Conservation (phyloP, 1,139 yeast species). For the Spencermartinsiella ligniputridi region DNA sequence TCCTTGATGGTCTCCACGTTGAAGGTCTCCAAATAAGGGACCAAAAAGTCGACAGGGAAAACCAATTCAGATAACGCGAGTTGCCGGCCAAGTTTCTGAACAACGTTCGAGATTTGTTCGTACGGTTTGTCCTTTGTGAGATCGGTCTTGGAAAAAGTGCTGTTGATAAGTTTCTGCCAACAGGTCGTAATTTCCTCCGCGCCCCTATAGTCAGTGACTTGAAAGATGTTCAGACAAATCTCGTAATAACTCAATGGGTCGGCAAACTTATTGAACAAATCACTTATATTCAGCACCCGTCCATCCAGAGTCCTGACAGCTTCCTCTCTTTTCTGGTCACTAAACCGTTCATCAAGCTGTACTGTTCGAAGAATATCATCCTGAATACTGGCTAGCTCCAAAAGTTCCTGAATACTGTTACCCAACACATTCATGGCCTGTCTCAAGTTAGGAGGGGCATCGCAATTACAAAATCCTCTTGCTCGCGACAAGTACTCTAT, state of each 20-base stretch:
- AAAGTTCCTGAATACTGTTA: constrained; percentile 66
- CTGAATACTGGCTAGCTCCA: constrained; percentile 86
- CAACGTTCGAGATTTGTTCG: constrained; percentile 36
- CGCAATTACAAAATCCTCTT: constrained; percentile 85
- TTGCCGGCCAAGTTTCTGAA: constrained; percentile 46
- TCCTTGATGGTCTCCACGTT: constrained; percentile 32
- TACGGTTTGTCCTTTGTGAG: constrained; percentile 32
- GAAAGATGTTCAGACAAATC: constrained; percentile 71
- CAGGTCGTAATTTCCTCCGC: constrained; percentile 35
- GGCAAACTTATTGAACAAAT: constrained; percentile 78
- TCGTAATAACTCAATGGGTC: constrained; percentile 87
- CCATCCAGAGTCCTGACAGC: constrained; percentile 56
- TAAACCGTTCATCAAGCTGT: constrained; percentile 54
- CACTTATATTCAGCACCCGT: constrained; percentile 66
- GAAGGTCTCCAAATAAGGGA: constrained; percentile 48
- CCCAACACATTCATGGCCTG: constrained; percentile 68
- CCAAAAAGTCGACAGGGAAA: constrained; percentile 71
- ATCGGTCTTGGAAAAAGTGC: constrained; percentile 24
- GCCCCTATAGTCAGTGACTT: constrained; percentile 60
- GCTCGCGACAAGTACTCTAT: constrained; percentile 90
- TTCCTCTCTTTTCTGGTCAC: constrained; percentile 39
- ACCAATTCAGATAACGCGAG: constrained; percentile 61
- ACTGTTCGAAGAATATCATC: constrained; percentile 69
- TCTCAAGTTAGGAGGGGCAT: constrained; percentile 70
- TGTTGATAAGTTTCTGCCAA: constrained; percentile 35